Evolutionary conservation across 257 asterid genomes (phyloP), one percentile per base, ranked within the genome.

Genomic region (Craterostigma plantagineum): DNA sequence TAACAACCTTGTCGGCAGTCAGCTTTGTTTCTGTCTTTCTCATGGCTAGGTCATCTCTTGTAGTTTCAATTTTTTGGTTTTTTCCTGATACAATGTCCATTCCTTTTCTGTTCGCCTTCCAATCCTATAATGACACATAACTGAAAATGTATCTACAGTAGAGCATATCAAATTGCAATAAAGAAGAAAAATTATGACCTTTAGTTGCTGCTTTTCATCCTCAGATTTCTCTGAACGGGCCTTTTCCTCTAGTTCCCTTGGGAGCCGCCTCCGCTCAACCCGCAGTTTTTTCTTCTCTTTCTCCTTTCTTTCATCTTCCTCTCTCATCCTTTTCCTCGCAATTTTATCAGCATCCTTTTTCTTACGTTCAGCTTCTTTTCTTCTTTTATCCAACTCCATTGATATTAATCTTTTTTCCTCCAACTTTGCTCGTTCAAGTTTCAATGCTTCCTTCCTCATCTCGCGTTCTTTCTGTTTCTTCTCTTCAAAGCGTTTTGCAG

Each of bases 401-500:
- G 70, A 61, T 64, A 69, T 82, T 66, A 72, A 56, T 49, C 79
- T 79, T 53, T 74, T 75, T 56, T 70, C 73, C 73, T 78, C 95
- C 52, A 72, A 11, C 58, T 72, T 65, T 23, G 79, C 98, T 54
- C 93, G 72, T 62, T 90, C 95, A 42, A 61, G 61, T 64, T 80
- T 77, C 65, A 76, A 11, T 30, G 92, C 93, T 58, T 90, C 98
- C 68, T 83, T 90, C 62, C 66, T 81, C 68, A 55, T 38, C 68
- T 77, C 63, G 44, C 98, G 92, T 35, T 79, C 92, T 48, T 71
- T 70, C 54, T 55, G 79, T 56, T 40, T 79, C 60, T 73, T 75
- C 60, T 74, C 84, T 63, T 65, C 84, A 52, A 73, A 45, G 46
- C 91, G 95, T 49, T 77, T 90, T 60, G 84, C 91, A 54, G 91